Conservation (phyloP, 352 stramenopile species). For the Phytophthora colocasiae region DNA sequence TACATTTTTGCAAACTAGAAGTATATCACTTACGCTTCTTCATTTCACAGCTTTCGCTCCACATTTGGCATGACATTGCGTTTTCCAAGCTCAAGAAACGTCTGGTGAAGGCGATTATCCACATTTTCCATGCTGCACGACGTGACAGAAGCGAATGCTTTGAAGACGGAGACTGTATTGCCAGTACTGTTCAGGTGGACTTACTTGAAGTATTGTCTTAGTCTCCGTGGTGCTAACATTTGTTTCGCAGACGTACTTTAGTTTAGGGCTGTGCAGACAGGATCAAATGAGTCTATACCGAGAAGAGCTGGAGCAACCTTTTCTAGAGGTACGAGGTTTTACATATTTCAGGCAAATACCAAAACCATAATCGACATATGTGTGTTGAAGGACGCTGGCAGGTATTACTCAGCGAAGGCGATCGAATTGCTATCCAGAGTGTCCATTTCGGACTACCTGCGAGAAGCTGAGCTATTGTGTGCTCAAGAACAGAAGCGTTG, state of each 20-base stretch:
- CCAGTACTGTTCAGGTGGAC: constrained; percentile 71
- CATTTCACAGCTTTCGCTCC: constrained; percentile 68
- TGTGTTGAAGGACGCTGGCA: constrained; percentile 57
- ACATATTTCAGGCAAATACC: neutral
- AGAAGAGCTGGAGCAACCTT: constrained; percentile 76
- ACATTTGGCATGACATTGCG: constrained; percentile 87
- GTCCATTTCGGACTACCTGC: constrained; percentile 79
- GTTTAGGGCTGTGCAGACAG: constrained; percentile 73
- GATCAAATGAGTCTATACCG: constrained; percentile 86
- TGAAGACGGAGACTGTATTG: constrained; percentile 73
- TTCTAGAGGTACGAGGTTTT: constrained; percentile 56
- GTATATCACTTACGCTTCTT: neutral
- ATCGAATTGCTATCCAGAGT: constrained; percentile 68
- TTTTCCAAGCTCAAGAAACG: constrained; percentile 78
- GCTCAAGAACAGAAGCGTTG: constrained; percentile 84
- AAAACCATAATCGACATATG: neutral
- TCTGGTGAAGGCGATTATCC: constrained; percentile 66
- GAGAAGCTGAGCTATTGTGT: constrained; percentile 73
- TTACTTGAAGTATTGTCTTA: neutral
- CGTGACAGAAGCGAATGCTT: constrained; percentile 67
- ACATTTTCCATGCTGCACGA: constrained; percentile 70
- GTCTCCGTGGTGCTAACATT: constrained; percentile 2
- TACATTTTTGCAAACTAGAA: neutral
- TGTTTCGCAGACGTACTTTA: constrained; percentile 74
- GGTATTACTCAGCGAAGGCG: constrained; percentile 75